Evolutionary conservation across 1,284 basidiomycete species (phyloP), one percentile per base, ranked within the genome.

Genomic region (Fomitiporia mediterranea): DNA sequence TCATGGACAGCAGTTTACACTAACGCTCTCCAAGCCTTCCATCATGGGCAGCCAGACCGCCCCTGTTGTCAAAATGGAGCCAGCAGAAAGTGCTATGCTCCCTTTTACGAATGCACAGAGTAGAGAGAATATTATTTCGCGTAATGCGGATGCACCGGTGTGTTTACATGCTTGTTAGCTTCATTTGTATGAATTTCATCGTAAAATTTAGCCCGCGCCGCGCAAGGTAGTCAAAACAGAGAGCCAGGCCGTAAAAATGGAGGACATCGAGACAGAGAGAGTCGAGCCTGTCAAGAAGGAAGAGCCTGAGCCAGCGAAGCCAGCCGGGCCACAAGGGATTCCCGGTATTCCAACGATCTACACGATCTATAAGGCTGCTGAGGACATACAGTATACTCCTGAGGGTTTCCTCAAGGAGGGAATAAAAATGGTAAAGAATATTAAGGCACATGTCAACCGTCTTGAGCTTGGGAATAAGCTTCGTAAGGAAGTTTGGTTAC

Each of bases 401-500:
- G 81, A 83, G 61, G 64, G 66, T 27, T 78, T 77, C 0, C 65
- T 83, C 2, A 71, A 75, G 42, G 73, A 80, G 63, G 81, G 80
- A 2, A 59, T 80, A 1, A 70, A 69, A 2, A 83, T 83, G 79
- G 77, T 81, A 2, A 72, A 77, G 60, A 68, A 70, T 2, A 66
- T 83, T 48, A 75, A 75, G 60, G 62, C 68, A 1, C 67, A 66
- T 53, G 66, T 83, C 53, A 71, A 76, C 57, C 70, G 66, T 19
- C 63, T 84, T 52, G 70, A 79, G 55, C 63, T 83, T 3, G 80
- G 80, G 23, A 79, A 74, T 63, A 80, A 79, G 63, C 64, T 82
- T 56, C 74, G 82, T 19, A 71, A 79, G 58, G 80, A 83, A 13
- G 80, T 82, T 1, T 84, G 82, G 82, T 62, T 73, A 46, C 71